A percentile compares a stretch with the other conserved stretches of the same genome.
These are phyloP conservation scores for Gossypium herbaceum DNA, from an alignment of 345 rosid species.

Conservation along the genomic window DNA sequence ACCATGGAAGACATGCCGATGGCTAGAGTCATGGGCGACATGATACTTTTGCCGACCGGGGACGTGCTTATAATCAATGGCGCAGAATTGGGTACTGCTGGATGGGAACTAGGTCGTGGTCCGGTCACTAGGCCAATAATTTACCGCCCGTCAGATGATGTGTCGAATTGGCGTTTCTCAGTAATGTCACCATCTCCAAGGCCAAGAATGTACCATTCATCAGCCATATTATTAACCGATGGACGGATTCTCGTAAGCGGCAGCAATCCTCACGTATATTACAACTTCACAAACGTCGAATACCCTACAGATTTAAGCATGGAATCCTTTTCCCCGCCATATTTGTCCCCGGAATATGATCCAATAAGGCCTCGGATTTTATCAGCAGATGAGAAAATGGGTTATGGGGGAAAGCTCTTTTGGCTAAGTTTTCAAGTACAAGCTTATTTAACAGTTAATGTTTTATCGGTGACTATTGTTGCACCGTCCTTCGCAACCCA, in stretches of 20 bases:
- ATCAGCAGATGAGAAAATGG: conserved; percentile 19
- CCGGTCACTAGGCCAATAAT: conserved; percentile 56
- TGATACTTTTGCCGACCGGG: conserved; percentile 69
- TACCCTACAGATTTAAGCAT: conserved; percentile 80
- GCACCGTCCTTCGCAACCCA: conserved; percentile 78
- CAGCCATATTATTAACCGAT: conserved; percentile 56
- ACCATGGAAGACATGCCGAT: conserved; percentile 70
- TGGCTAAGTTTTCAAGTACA: conserved; percentile 30
- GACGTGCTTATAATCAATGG: conserved; percentile 72
- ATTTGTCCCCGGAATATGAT: conserved; percentile 37
- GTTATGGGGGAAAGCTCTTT: conserved; percentile 27
- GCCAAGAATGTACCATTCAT: conserved; percentile 80
- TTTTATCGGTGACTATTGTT: conserved; percentile 46
- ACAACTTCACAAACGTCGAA: conserved; percentile 55
- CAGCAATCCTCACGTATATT: conserved; percentile 62
- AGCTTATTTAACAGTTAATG: conserved; percentile 22
- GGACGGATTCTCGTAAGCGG: conserved; percentile 79
- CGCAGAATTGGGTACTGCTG: conserved; percentile 59
- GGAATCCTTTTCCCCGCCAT: conserved; percentile 68
- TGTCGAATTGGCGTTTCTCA: conserved; percentile 30
- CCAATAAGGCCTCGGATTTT: conserved; percentile 40
- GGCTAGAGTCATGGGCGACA: conserved; percentile 82
- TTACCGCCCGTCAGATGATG: conserved; percentile 31
- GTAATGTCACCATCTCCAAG: conserved; percentile 42
- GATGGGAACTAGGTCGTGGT: conserved; percentile 51